Evolutionary conservation across 768 basidiomycete species (phyloP).

Genomic region (Mycena floridula): DNA sequence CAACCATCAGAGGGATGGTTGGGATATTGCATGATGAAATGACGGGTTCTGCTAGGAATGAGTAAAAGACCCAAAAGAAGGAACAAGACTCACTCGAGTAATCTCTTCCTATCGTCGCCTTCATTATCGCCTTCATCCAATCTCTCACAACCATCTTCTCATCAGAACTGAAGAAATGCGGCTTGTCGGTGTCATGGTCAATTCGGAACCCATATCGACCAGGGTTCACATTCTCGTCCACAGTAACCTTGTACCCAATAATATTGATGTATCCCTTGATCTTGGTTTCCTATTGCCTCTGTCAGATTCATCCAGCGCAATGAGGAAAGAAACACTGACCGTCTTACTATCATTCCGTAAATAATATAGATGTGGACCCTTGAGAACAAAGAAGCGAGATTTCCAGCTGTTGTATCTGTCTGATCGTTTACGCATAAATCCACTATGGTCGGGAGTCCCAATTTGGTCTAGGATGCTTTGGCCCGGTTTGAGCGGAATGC

Average conservation of each 20-base stretch:
- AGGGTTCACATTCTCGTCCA: constrained; percentile 88
- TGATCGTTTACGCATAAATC: constrained; percentile 95
- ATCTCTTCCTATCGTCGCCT: constrained; percentile 93
- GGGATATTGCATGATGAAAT: constrained; percentile 96
- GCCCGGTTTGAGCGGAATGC: constrained; percentile 25
- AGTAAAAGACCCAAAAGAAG: constrained; percentile 1
- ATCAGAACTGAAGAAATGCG: constrained; percentile 89
- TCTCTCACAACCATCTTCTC: constrained; percentile 83
- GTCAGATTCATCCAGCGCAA: constrained; percentile 1
- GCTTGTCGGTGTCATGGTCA: constrained; percentile 79
- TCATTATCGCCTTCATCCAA: constrained; percentile 99
- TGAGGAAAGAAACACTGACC: constrained; percentile 28
- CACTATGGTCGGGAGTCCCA: constrained; percentile 81
- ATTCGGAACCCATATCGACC: constrained; percentile 95
- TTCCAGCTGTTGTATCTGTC: constrained; percentile 95
- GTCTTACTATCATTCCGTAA: constrained; percentile 67
- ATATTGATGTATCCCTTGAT: constrained; percentile 97
- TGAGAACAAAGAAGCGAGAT: constrained; percentile 83
- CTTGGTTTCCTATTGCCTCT: constrained; percentile 72
- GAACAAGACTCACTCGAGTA: constrained; percentile 63
- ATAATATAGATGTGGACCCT: constrained; percentile 88
- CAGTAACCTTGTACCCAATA: constrained; percentile 84
- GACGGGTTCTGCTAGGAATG: constrained; percentile 62
- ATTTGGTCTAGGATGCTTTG: constrained; percentile 84
- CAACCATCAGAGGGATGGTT: constrained; percentile 90